These are phyloP conservation scores for Physcia stellaris DNA, from an alignment of 495 filamentous ascomycete genomes.

Conservation along the genomic window DNA sequence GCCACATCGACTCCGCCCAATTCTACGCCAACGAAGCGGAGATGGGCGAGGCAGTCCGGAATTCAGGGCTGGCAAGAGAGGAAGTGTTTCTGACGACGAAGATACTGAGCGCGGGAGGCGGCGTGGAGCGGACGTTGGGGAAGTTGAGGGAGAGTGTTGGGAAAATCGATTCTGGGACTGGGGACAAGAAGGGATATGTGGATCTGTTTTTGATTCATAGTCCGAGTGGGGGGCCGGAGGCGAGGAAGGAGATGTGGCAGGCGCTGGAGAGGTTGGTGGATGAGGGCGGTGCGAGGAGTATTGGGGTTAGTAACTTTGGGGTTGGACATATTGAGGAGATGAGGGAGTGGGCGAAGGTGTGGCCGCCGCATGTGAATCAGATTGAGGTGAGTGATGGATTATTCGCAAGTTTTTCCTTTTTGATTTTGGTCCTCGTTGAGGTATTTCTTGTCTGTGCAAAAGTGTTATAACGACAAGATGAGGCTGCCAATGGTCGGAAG, in stretches of 20 bases:
- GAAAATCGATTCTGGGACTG: conserved; percentile 32
- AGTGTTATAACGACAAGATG: too few relatives aligned
- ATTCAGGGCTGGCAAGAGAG: conserved; percentile 37
- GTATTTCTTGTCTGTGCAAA: background rate
- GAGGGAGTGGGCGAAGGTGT: conserved; percentile 45
- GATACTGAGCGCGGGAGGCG: conserved; percentile 42
- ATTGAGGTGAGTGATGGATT: conserved; percentile 37
- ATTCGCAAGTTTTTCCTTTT: background rate
- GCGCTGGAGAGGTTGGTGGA: conserved; percentile 46
- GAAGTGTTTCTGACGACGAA: conserved; percentile 58
- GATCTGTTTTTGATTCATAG: conserved; percentile 60
- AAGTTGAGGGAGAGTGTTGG: conserved; percentile 46
- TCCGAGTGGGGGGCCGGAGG: conserved; percentile 36
- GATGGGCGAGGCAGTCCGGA: conserved; percentile 47
- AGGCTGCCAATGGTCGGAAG: too few relatives aligned
- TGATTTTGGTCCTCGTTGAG: background rate
- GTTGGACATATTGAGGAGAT: conserved; percentile 47
- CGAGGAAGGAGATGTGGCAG: conserved; percentile 48
- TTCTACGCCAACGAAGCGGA: conserved; percentile 55
- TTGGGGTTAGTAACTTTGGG: conserved; percentile 62
- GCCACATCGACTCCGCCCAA: conserved; percentile 62
- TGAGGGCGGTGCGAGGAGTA: conserved; percentile 44
- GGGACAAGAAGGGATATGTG: conserved; percentile 49
- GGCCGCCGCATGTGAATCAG: conserved; percentile 58
- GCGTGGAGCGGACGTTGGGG: conserved; percentile 42